Evolutionary conservation across 2,329 filamentous ascomycete genomes (phyloP), one percentile per base, ranked within the genome.

Genomic region (Neopestalotiopsis clavispora): DNA sequence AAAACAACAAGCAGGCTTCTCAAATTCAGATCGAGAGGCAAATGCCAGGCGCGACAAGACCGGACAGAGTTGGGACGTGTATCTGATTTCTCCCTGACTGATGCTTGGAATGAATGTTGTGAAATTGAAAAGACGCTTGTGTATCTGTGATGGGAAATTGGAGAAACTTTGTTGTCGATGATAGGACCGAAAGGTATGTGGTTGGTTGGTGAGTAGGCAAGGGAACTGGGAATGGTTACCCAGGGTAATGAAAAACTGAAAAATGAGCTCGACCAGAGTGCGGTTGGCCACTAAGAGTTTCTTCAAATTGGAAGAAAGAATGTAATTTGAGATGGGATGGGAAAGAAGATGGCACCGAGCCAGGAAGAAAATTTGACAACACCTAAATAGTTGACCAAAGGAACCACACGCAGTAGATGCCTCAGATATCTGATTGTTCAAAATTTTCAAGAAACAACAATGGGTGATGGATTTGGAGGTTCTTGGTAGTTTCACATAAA

Each of bases 341-440:
- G 28, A 40, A 40, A 20, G 10, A 17, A 34, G 28, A 5, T 40
- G 12, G 30, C n/a, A 40, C 17, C 9, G 30, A 61, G 17, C 28
- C 23, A 28, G 23, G 23, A 61, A 38, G 32, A 40, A 61, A 38
- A 17, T 13, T n/a, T 38, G 59, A 20, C 5, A 20, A 34, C 17
- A 17, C 12, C 20, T 61, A 10, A 61, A 61, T 34, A 17, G 20
- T 38, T 61, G 59, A 5, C 32, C 20, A 13, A 23, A 14, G 32
- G 40, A 61, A 4, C 59, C 10, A 14, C 28, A 20, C 32, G 13
- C 57, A 17, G 59, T 61, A 9, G 59, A 14, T 61, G 32, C 59
- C 59, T 61, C 30, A 61, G 32, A 61, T 40, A 38, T 61, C 20
- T 40, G 28, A 59, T 59, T 59, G 57, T 59, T 59, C 17, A 14